Conservation (phyloP, 148 eudicot species). For the Rhododendron mucronatum region DNA sequence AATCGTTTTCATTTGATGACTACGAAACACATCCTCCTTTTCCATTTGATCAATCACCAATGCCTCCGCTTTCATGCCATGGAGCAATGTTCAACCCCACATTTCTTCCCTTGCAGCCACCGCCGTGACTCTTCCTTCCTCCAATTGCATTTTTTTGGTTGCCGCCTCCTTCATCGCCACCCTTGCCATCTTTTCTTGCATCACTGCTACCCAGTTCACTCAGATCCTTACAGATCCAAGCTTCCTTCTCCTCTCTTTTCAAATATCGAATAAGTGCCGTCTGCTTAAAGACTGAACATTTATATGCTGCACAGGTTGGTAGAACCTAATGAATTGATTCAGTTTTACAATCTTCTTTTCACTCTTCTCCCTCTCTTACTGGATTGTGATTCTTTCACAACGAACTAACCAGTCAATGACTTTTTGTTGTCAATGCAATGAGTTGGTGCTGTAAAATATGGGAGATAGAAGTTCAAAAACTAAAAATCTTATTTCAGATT, state of each 20-base stretch:
- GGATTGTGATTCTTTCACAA: too few relatives aligned
- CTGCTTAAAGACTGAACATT: background rate
- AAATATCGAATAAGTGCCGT: background rate
- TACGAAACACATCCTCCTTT: background rate
- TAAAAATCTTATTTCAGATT: too few relatives aligned
- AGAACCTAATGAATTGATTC: background rate
- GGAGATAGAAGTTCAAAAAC: too few relatives aligned
- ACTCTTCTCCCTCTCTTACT: too few relatives aligned
- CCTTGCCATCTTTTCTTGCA: background rate
- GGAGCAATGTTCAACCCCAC: background rate
- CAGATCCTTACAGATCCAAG: background rate
- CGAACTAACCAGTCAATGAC: too few relatives aligned
- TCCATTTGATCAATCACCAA: background rate
- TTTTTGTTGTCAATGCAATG: too few relatives aligned
- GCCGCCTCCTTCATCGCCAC: background rate
- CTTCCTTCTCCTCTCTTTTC: background rate
- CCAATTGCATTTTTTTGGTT: background rate
- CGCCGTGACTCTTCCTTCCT: background rate
- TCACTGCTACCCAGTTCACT: background rate
- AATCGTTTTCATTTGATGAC: background rate
- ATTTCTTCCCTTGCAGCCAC: background rate
- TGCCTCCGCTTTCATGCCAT: background rate
- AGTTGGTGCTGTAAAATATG: too few relatives aligned
- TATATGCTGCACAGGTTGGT: background rate
- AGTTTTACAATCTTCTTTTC: too few relatives aligned